Evolutionary conservation across 176 grass and related monocot genomes (phyloP), one percentile per base, ranked within the genome.

Genomic region (Carex kokanica): DNA sequence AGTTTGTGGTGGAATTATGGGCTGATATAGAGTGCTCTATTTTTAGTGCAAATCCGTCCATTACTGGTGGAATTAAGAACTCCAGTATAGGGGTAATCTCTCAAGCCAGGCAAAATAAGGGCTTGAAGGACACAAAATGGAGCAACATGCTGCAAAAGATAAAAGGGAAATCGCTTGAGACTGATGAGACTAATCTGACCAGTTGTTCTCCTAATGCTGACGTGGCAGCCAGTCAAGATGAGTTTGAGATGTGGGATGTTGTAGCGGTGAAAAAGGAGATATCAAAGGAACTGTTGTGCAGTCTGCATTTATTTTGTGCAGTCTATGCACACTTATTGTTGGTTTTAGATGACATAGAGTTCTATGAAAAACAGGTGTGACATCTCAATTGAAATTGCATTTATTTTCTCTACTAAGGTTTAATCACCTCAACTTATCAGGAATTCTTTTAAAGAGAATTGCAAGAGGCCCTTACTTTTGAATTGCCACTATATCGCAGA

Each of bases 341-440:
- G 69, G 92, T 98, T 84, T 86, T 98, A 79, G 92, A 98, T 84
- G 95, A 98, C 83, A 93, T 98, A 74, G 95, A 98, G 74, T 98
- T 98, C 64, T 98, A 98, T 63, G 95, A 98, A 64, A 93, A 93
- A 54, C 95, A 98, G 92, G 95, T 98, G 85, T 82, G 40, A 62
- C 40, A 31, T 10, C 27, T 49, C 24, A 29, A 77, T 23, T 27
- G 45, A 74, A 75, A 6, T 74, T 52, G 4, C 3, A 25, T 21
- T 21, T 45, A 2, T 45, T 43, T 70, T 71, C 21, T 21, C 9
- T 71, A 34, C 67, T 71, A 71, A 23, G 10, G 38, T 71, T 41
- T 38, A 71, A 14, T 34, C 13, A 24, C 59, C 20, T 61, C n/a
- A 21, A 61, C 59, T 23, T 61, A 61, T 61, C 59, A 24, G 18